Evolutionary conservation across 352 stramenopile species (phyloP).

Genomic region (Phytophthora sansomeana): DNA sequence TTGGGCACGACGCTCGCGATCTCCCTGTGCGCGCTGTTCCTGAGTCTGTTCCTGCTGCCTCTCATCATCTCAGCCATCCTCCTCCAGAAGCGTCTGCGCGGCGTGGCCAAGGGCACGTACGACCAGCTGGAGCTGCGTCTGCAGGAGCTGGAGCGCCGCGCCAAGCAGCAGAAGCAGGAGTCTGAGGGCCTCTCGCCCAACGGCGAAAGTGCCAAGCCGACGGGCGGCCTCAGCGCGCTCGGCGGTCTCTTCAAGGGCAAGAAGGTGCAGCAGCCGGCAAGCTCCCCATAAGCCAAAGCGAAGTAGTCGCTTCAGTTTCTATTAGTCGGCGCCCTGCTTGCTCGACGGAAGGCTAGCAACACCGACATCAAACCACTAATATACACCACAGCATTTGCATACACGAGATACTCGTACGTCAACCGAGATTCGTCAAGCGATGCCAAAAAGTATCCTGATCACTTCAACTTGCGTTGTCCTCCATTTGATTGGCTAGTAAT

Average conservation of each 20-base stretch:
- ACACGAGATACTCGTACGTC: no score
- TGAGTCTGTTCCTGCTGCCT: conserved; percentile 78
- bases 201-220: conserved; percentile 3
- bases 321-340: neutral
- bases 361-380: neutral
- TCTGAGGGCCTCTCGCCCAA: conserved; percentile 27
- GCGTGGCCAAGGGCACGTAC: conserved; percentile 81
- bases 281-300: neutral
- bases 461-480: conserved; percentile 17
- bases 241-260: conserved; percentile 41
- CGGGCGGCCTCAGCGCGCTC: conserved; percentile 28
- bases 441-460: conserved; percentile 3
- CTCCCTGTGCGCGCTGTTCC: conserved; percentile 79
- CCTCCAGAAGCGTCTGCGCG: conserved; percentile 83
- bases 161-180: conserved; percentile 49
- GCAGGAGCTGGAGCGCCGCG: conserved; percentile 68
- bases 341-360: neutral
- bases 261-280: conserved; percentile 28
- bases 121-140: conserved; percentile 77
- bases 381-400: conserved; percentile 1
- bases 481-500: conserved; percentile 20
- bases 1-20: conserved; percentile 82
- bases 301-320: neutral
- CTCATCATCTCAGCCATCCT: conserved; percentile 76
- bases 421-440: no score